A percentile compares a stretch with the other conserved stretches of the same genome.
Conservation (phyloP, 2,329 filamentous ascomycete genomes). For the Nemania serpens region DNA sequence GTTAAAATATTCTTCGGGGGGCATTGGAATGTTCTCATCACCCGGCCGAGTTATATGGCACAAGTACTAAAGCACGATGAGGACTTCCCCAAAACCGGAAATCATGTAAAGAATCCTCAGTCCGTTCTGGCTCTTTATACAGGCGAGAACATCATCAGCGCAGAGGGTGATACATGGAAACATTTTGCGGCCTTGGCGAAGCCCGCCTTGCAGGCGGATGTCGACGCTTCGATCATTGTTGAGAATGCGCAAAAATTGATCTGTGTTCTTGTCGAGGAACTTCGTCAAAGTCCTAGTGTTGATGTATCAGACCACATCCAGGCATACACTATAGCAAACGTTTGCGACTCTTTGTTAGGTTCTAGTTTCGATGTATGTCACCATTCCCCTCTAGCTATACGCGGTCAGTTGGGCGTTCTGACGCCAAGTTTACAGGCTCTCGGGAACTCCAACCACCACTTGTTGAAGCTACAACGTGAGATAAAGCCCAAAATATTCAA, state of each 20-base stretch:
- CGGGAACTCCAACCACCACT: conserved; percentile 27
- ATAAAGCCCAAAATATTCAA: conserved; percentile 44
- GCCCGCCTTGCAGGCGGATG: conserved; percentile 40
- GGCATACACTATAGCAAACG: conserved; percentile 15
- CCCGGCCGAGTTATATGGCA: conserved; percentile 48
- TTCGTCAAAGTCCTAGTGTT: neutral
- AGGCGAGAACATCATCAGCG: conserved; percentile 48
- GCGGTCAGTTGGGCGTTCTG: neutral
- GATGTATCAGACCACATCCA: conserved; percentile 35
- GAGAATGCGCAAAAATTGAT: conserved; percentile 36
- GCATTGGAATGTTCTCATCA: conserved; percentile 54
- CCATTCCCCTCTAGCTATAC: neutral
- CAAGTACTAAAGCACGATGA: conserved; percentile 45
- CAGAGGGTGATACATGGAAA: conserved; percentile 44
- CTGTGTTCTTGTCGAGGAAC: conserved; percentile 34
- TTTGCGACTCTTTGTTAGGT: conserved; percentile 17
- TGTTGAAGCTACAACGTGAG: conserved; percentile 34
- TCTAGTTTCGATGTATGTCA: conserved; percentile 10
- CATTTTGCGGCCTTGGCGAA: conserved; percentile 44
- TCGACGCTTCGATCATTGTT: conserved; percentile 33
- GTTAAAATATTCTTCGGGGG: conserved; percentile 55
- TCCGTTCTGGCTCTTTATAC: conserved; percentile 45
- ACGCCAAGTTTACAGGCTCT: conserved; percentile 29
- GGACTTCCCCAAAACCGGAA: conserved; percentile 46
- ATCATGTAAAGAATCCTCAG: conserved; percentile 48